These are phyloP conservation scores for Scolecobasidium constrictum DNA, from an alignment of 2,329 filamentous ascomycete species.

Conservation along the genomic window DNA sequence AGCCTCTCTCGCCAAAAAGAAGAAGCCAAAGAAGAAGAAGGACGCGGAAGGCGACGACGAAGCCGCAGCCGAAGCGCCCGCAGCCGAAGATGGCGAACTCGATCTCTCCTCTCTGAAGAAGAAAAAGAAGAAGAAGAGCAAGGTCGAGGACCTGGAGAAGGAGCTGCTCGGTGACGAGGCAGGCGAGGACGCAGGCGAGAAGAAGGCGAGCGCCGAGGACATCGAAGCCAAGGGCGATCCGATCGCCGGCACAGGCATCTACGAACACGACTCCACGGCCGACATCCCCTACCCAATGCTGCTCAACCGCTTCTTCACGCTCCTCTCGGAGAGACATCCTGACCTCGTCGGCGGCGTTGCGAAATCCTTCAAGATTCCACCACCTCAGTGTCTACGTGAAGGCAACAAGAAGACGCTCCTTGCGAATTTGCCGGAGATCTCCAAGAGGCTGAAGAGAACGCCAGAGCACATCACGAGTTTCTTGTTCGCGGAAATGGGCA, in stretches of 20 bases:
- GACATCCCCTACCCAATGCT: slow-evolving; percentile 77
- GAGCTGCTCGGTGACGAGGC: slow-evolving; percentile 49
- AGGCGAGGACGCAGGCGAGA: slow-evolving; percentile 45
- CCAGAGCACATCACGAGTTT: slow-evolving; percentile 97
- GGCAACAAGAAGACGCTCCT: slow-evolving; percentile 99
- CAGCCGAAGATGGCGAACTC: slow-evolving; percentile 49
- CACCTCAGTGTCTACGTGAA: slow-evolving; percentile 97
- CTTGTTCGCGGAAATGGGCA: slow-evolving; percentile 96
- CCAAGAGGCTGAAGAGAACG: slow-evolving; percentile 97
- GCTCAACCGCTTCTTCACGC: slow-evolving; percentile 84
- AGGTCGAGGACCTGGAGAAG: slow-evolving; percentile 54
- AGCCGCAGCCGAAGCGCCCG: slow-evolving; percentile 30
- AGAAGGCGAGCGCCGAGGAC: slow-evolving; percentile 42
- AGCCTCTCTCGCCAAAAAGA: slow-evolving; percentile 63
- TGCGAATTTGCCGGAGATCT: slow-evolving; percentile 97
- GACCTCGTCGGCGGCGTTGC: slow-evolving; percentile 81
- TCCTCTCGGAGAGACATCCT: slow-evolving; percentile 91
- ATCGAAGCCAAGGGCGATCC: slow-evolving; percentile 60
- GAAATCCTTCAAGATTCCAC: slow-evolving; percentile 98
- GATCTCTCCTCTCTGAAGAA: slow-evolving; percentile 61
- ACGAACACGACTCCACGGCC: slow-evolving; percentile 68
- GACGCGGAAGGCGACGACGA: slow-evolving; percentile 43
- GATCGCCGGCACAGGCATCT: slow-evolving; percentile 81
- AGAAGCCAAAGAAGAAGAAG: slow-evolving; percentile 47
- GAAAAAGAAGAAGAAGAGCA: slow-evolving; percentile 78